These are phyloP conservation scores for Pyropia yezoensis DNA, from an alignment of 23 red algal species.

Conservation along the genomic window DNA sequence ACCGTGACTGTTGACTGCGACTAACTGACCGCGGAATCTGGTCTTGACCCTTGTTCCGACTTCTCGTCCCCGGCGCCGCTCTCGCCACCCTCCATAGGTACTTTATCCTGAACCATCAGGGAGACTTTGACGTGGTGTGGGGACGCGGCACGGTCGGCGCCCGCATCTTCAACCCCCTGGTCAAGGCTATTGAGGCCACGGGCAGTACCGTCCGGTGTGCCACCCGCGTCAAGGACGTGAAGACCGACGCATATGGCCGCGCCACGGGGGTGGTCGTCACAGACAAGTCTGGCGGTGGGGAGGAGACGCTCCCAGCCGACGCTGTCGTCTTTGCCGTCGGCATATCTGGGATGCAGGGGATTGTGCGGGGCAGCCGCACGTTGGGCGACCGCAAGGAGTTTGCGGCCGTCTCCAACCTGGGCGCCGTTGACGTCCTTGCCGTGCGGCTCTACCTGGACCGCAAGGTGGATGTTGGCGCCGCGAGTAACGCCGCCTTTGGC, in stretches of 20 bases:
- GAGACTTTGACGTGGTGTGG: constrained; percentile 81
- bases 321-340: constrained; percentile 68
- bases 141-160: constrained; percentile 58
- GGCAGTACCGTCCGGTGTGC: constrained; percentile 25
- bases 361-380: constrained; percentile 44
- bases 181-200: constrained; percentile 18
- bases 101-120: constrained; percentile 70
- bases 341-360: constrained; percentile 58
- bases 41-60: no score
- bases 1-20: no score
- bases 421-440: constrained; percentile 69
- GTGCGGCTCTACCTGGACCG: constrained; percentile 78
- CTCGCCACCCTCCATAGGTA: neutral
- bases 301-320: constrained; percentile 19
- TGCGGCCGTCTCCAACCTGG: constrained; percentile 40
- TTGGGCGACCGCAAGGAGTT: constrained; percentile 44
- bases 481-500: constrained; percentile 65
- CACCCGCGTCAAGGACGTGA: constrained; percentile 48
- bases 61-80: no score
- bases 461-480: constrained; percentile 32
- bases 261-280: constrained; percentile 31
- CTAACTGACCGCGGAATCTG: no score
- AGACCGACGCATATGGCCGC: constrained; percentile 7
- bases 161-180: constrained; percentile 58
- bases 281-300: constrained; percentile 3